Evolutionary conservation across 1,284 basidiomycete genomes (phyloP), one percentile per base, ranked within the genome.

Genomic region (Austroboletus novae-zelandiae): DNA sequence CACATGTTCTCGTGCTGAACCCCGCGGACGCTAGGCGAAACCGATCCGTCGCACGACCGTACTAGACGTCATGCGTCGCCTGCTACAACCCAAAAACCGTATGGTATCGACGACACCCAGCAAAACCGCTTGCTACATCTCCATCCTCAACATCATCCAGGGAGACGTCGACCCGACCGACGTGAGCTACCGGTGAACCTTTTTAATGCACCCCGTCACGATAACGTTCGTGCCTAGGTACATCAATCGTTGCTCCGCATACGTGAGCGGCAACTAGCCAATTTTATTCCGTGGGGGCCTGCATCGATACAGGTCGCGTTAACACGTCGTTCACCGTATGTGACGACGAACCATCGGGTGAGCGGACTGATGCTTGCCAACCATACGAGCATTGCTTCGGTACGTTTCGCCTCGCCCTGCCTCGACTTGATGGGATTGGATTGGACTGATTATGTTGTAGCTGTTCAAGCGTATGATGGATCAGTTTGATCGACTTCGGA

Each of bases 281-380:
- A 90, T 67, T 99, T 99, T 70, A 98, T 99, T 55, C 96, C 97
- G 3, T 99, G 97, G 97, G 97, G 97, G 5, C 97, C 97, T 1
- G 96, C 96, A 2, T 95, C 92, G 40, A 98, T 98, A 61, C 97
- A 99, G 73, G 95, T 99, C 2, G 96, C 97, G 5, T 74, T 98
- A 54, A 97, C 95, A 1, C 88, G 93, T 57, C 86, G 83, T 65
- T 96, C 90, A 45, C 95, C 93, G 9, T 97, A 94, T 67, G 78
- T 97, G 50, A 80, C 85, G 15, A 86, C 90, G 43, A 91, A 87
- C 61, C 94, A 96, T 69, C 86, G 93, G 23, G 96, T 98, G 51
- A 98, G 91, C 67, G 97, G 97, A 1, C 79, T 99, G 53, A 99
- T 99, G 97, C 81, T 99, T 48, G 97, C 96, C 13, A 99, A 99